A percentile compares a stretch with the other conserved stretches of the same genome.
These are phyloP conservation scores for Acrodontium crateriforme DNA, from an alignment of 2,329 filamentous ascomycete species.

Conservation along the genomic window DNA sequence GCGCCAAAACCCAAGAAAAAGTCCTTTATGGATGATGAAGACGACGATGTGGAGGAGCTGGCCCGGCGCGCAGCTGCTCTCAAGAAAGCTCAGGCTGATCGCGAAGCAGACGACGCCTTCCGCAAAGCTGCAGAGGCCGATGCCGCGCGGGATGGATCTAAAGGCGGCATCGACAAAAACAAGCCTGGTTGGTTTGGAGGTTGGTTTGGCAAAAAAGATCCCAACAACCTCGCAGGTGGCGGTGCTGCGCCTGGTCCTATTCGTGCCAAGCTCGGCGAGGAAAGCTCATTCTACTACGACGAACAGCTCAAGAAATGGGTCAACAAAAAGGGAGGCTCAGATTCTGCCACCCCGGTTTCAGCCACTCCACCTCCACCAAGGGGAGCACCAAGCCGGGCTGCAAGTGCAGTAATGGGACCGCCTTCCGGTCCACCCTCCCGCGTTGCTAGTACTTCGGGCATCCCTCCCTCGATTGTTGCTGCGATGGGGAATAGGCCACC, in stretches of 20 bases:
- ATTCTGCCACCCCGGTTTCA: conserved; percentile 42
- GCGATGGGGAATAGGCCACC: conserved; percentile 5
- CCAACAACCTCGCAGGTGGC: too few relatives aligned
- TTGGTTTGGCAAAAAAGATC: conserved; percentile 62
- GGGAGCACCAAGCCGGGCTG: conserved; percentile 37
- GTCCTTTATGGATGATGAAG: conserved; percentile 66
- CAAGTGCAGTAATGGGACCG: conserved; percentile 42
- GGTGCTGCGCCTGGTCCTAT: conserved; percentile 49
- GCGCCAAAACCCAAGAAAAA: conserved; percentile 51
- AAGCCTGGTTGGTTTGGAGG: conserved; percentile 59
- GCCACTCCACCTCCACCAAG: conserved; percentile 63
- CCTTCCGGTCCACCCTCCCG: conserved; percentile 28
- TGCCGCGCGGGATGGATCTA: conserved; percentile 47
- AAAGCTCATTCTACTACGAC: conserved; percentile 87
- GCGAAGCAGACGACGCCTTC: conserved; percentile 74
- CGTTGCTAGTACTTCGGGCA: conserved; percentile 5
- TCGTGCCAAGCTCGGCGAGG: conserved; percentile 83
- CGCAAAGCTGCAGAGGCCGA: conserved; percentile 64
- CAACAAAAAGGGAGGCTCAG: conserved; percentile 73
- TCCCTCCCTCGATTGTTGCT: conserved; percentile 13
- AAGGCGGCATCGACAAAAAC: conserved; percentile 33
- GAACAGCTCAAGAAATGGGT: conserved; percentile 96
- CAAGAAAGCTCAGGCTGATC: conserved; percentile 39
- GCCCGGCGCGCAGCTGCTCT: conserved; percentile 34
- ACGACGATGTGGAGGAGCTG: conserved; percentile 50